These are phyloP conservation scores for Rosa rugosa DNA, from an alignment of 306 rosid genomes.

Conservation along the genomic window DNA sequence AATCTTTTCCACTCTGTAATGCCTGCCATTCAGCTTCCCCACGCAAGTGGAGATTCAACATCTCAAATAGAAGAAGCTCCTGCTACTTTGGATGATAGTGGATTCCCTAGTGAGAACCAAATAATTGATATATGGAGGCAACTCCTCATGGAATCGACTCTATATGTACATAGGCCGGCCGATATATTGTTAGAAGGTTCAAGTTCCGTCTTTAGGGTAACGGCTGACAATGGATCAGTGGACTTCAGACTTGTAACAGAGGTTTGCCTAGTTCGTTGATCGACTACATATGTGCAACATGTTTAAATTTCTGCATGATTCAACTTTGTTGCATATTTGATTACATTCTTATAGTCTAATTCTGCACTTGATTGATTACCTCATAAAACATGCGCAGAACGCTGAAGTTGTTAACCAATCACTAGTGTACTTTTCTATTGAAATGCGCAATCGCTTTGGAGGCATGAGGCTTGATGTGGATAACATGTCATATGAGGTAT, in stretches of 20 bases:
- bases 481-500: constrained; percentile 31
- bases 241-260: constrained; percentile 17
- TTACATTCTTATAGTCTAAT: not conserved
- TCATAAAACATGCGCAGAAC: not conserved
- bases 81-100: constrained; percentile 4
- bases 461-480: constrained; percentile 30
- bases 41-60: not conserved
- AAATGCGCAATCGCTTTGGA: constrained; percentile 11
- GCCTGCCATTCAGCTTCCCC: not conserved
- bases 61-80: constrained; percentile 3
- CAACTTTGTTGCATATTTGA: not conserved
- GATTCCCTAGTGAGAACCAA: constrained; percentile 4
- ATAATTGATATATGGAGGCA: constrained; percentile 16
- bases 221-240: not conserved
- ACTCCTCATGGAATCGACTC: constrained; percentile 22
- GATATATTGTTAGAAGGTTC: constrained; percentile 15
- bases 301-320: not conserved
- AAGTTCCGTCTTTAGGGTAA: constrained; percentile 1
- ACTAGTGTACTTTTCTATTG: constrained; percentile 5
- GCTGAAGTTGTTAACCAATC: constrained; percentile 10
- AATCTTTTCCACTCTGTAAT: not conserved
- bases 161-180: constrained; percentile 10
- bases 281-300: not conserved
- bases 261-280: constrained; percentile 1
- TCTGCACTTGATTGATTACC: not conserved